Evolutionary conservation across 177 flowering plant species (phyloP).

Genomic region (Tripterygium wilfordii): DNA sequence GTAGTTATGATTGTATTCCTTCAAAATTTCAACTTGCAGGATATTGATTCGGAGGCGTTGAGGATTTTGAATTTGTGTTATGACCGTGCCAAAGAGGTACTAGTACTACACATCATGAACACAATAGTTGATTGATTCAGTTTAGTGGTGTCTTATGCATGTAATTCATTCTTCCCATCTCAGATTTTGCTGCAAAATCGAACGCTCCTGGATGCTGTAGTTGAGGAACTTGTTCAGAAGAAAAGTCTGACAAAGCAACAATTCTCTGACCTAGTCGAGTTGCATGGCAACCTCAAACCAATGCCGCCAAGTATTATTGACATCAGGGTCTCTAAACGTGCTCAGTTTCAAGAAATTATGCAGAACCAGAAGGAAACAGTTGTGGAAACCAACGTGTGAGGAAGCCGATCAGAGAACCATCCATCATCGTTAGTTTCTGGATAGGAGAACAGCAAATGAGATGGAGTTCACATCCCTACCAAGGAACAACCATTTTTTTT

Average conservation of each 20-base stretch:
- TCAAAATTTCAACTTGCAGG: slow-evolving; percentile 38
- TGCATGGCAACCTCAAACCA: slow-evolving; percentile 57
- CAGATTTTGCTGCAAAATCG: slow-evolving; percentile 69
- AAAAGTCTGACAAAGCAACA: slow-evolving; percentile 74
- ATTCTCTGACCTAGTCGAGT: slow-evolving; percentile 56
- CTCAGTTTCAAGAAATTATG: slow-evolving; percentile 44
- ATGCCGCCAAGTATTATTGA: slow-evolving; percentile 58
- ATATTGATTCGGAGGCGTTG: slow-evolving; percentile 77
- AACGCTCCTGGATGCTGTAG: slow-evolving; percentile 68
- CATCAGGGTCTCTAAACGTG: slow-evolving; percentile 49
- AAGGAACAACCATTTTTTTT: too few species aligned
- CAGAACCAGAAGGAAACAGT: slow-evolving; percentile 25
- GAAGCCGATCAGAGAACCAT: not conserved
- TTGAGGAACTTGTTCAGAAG: slow-evolving; percentile 63
- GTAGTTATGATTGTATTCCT: too few species aligned
- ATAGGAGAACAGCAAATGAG: too few species aligned
- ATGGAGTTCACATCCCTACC: too few species aligned
- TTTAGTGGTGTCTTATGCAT: too few species aligned
- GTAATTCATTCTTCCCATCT: not conserved
- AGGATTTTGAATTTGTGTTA: slow-evolving; percentile 61
- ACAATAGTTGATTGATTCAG: too few species aligned
- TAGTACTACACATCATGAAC: too few species aligned
- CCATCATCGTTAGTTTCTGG: too few species aligned
- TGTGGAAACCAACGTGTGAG: slow-evolving; percentile 22
- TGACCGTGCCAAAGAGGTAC: slow-evolving; percentile 81